Base-by-base conservation (phyloP, 805 yeast genomes). In the Lipomyces yamadae region DNA sequence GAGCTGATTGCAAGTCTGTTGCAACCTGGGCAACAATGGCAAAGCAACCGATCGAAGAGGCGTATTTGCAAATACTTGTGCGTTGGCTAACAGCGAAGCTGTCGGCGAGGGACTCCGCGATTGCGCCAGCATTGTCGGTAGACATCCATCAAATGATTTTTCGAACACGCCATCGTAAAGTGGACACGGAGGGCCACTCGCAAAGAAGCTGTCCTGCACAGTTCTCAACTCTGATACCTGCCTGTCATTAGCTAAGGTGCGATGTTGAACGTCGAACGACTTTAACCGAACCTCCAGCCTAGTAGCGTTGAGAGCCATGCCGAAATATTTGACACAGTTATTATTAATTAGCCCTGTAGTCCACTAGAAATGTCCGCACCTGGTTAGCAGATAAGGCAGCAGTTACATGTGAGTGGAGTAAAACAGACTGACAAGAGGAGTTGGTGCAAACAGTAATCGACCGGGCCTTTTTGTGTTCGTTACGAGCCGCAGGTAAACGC, bases 131-230 rank as follows among this genome's bases (percentile, higher is more conserved):
- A 56, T 15, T 1, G 34, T 15, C 29, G 8, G 59, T 10, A 56
- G 59, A 32, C n/a, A 30, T 30, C 32, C 59, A 35, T 56, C 59
- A 3, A 56, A 34, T 56, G 59, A 56, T 13, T 18, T 15, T 56
- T 56, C 59, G 42, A 56, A 24, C 11, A 56, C 29, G 15, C 48
- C 59, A 56, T 56, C 59, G 37, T 56, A 39, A 11, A 56, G 5
- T 18, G 42, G 59, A 7, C 56, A 34, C 5, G 42, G 34, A 29
- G 34, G 32, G 55, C 55, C 34, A 29, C n/a, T 34, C 11, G 34
- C 34, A 29, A 52, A 4, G 29, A 29, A 18, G 1, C n/a, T 18
- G 3, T 32, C 55, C 7, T 29, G 34, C 15, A 34, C 24, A 15
- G 11, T 32, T 15, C 55, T 24, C 7, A 29, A 34, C 32, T 52